A percentile compares a stretch with the other conserved stretches of the same genome.
Evolutionary conservation across 2,329 filamentous ascomycete genomes (phyloP).

Genomic region (Corniculantispora saksenae): DNA sequence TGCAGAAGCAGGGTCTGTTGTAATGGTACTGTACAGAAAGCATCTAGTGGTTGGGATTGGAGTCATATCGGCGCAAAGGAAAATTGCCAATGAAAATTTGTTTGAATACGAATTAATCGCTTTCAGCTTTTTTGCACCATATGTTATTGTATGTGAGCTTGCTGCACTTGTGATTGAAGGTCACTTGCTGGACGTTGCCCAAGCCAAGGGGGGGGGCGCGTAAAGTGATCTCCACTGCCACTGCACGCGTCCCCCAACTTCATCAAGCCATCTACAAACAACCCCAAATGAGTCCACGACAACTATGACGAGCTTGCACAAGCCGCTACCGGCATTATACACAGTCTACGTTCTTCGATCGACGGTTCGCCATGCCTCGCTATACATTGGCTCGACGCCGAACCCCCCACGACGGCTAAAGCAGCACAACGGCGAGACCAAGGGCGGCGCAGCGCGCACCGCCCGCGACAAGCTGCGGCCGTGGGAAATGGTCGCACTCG

Average conservation of each 20-base stretch:
- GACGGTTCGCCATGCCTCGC: slow-evolving; percentile 66
- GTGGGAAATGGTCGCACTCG: slow-evolving; percentile 87
- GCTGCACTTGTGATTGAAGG: too few relatives aligned
- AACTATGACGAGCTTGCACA: slow-evolving; percentile 43
- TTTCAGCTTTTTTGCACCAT: too few relatives aligned
- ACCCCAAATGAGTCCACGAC: slow-evolving; percentile 13
- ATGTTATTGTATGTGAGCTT: too few relatives aligned
- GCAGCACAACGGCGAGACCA: slow-evolving; percentile 86
- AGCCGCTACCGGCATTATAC: slow-evolving; percentile 82
- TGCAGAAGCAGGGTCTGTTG: slow-evolving; percentile 87
- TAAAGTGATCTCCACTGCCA: slow-evolving; percentile 6
- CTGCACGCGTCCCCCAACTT: neutral
- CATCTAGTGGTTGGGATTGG: slow-evolving; percentile 9
- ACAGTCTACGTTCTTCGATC: slow-evolving; percentile 92
- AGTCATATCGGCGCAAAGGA: slow-evolving; percentile 11
- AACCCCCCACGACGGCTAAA: slow-evolving; percentile 80
- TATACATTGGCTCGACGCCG: slow-evolving; percentile 92
- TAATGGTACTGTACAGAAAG: slow-evolving; percentile 39
- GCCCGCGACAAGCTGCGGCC: slow-evolving; percentile 68
- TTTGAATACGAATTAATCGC: neutral
- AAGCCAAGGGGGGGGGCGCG: neutral
- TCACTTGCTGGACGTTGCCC: too few relatives aligned
- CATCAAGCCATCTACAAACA: neutral
- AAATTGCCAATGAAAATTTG: neutral
- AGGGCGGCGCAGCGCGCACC: slow-evolving; percentile 80